A percentile compares a stretch with the other conserved stretches of the same genome.
Conservation (phyloP, 371 early-diverging fungal species). For the Mortierella sp. region DNA sequence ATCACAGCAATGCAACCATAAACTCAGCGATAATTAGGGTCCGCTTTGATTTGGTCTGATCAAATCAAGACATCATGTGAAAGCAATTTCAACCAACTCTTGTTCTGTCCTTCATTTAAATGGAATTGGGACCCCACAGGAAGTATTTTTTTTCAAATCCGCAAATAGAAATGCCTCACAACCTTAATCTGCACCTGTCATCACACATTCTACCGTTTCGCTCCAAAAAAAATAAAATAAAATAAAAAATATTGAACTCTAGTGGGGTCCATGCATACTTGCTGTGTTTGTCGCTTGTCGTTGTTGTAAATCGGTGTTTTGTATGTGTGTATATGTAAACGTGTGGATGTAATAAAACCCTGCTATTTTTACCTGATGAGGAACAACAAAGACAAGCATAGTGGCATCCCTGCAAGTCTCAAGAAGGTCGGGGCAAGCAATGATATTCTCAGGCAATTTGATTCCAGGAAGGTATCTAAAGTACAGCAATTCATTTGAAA, state of each 20-base stretch:
- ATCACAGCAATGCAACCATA: neutral
- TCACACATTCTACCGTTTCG: neutral
- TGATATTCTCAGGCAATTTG: slow-evolving; percentile 88
- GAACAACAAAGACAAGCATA: slow-evolving; percentile 95
- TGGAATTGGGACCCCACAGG: no score
- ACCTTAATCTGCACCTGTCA: neutral
- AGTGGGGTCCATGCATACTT: neutral
- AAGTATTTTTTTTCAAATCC: neutral
- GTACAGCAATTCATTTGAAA: neutral
- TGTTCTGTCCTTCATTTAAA: neutral
- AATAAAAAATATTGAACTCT: neutral
- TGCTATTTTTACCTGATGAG: slow-evolving; percentile 87
- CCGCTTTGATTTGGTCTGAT: neutral
- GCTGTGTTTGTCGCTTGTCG: neutral
- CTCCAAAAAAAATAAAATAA: neutral
- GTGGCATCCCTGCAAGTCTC: slow-evolving; percentile 87
- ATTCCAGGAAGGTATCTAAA: slow-evolving; percentile 92
- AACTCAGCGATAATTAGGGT: slow-evolving; percentile 5
- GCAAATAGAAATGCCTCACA: neutral
- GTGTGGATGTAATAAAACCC: no score
- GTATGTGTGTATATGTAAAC: no score
- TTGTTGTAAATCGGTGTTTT: no score
- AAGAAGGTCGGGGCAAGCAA: slow-evolving; percentile 87
- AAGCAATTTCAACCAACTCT: neutral
- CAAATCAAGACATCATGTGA: slow-evolving; percentile 9